phyloP scores from a whole-genome alignment of 805 yeast genomes.

The Candida mattraensis region DNA sequence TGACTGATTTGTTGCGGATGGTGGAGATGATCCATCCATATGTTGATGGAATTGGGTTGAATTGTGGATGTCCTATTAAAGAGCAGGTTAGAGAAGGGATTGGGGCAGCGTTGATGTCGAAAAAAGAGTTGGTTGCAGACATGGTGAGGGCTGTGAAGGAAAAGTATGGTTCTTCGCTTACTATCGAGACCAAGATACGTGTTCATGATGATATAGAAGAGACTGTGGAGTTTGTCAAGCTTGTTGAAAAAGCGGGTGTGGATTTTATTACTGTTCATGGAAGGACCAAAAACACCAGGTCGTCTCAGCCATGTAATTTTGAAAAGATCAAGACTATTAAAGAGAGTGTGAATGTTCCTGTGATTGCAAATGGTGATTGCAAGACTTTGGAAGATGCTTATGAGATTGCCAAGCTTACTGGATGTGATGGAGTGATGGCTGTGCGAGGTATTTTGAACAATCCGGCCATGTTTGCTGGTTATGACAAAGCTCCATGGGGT shows the following conservation, averaged over 20 bases:
- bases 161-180: slow-evolving; percentile 67
- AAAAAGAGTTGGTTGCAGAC: slow-evolving; percentile 72
- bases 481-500: slow-evolving; percentile 78
- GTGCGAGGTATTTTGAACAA: slow-evolving; percentile 84
- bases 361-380: slow-evolving; percentile 98
- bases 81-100: slow-evolving; percentile 95
- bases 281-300: slow-evolving; percentile 78
- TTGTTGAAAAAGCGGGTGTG: slow-evolving; percentile 83
- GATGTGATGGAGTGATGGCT: slow-evolving; percentile 93
- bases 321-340: slow-evolving; percentile 75
- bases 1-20: slow-evolving; percentile 75
- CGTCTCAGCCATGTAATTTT: slow-evolving; percentile 77
- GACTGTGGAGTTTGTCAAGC: slow-evolving; percentile 69
- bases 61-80: slow-evolving; percentile 96
- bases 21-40: slow-evolving; percentile 88
- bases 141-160: slow-evolving; percentile 85
- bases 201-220: slow-evolving; percentile 75
- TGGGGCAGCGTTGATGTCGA: slow-evolving; percentile 91
- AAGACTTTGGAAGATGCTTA: slow-evolving; percentile 64
- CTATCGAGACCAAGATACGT: slow-evolving; percentile 88
- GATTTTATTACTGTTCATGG: slow-evolving; percentile 96
- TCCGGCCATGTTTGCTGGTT: slow-evolving; percentile 86
- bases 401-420: slow-evolving; percentile 61
- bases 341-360: slow-evolving; percentile 63
- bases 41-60: slow-evolving; percentile 91